Evolutionary conservation across 1,284 basidiomycete species (phyloP).

Genomic region (Rhodotorula sp.): DNA sequence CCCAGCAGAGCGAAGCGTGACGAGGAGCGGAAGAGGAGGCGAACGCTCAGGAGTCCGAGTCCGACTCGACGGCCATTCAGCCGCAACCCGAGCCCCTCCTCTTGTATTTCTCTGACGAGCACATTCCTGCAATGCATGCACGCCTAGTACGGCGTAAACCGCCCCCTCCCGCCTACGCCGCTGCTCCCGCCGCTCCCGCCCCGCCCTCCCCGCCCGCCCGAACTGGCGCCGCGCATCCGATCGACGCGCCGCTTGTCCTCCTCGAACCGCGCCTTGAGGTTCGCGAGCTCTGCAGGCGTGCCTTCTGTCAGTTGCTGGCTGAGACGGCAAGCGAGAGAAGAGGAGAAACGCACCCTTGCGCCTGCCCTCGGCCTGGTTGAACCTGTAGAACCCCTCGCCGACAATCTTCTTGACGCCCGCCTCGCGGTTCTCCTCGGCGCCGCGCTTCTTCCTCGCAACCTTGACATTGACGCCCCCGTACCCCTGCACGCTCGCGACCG

Average conservation of each 20-base stretch:
- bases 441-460: slow-evolving; percentile 35
- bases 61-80: neutral
- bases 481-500: slow-evolving; percentile 20
- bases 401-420: slow-evolving; percentile 40
- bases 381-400: slow-evolving; percentile 43
- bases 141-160: slow-evolving; percentile 12
- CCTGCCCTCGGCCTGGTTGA: slow-evolving; percentile 30
- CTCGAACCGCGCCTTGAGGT: slow-evolving; percentile 35
- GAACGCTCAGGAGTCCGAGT: too few species aligned
- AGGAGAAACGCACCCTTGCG: slow-evolving; percentile 22
- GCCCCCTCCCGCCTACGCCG: neutral
- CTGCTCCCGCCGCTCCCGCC: neutral
- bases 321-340: neutral
- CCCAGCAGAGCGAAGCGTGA: too few species aligned
- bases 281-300: slow-evolving; percentile 26
- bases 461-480: slow-evolving; percentile 39
- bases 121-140: neutral
- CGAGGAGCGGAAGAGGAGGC: too few species aligned
- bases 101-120: neutral
- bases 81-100: too few species aligned
- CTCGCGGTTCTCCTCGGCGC: slow-evolving; percentile 10
- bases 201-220: neutral
- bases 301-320: neutral
- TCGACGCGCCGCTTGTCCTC: slow-evolving; percentile 38
- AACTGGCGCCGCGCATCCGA: slow-evolving; percentile 3